Evolutionary conservation across 2,329 filamentous ascomycete species (phyloP).

Genomic region (Neonectria ditissima): DNA sequence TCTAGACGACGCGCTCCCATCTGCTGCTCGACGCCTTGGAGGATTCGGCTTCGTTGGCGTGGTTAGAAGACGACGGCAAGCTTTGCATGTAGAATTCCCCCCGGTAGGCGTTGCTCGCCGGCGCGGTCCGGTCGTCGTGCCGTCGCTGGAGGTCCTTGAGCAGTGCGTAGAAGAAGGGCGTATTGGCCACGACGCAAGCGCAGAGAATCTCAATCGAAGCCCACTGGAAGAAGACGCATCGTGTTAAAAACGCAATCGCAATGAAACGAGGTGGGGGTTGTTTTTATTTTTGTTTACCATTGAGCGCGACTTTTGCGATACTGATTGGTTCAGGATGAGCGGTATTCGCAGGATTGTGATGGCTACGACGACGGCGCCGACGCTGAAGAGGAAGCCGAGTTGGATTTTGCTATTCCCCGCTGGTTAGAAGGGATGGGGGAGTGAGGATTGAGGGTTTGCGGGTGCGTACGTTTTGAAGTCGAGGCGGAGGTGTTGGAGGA

Average conservation of each 20-base stretch:
- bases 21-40: background rate
- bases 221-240: slow-evolving; percentile 43
- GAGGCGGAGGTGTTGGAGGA: slow-evolving; percentile 41
- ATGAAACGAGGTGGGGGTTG: too few relatives aligned
- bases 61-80: slow-evolving; percentile 11
- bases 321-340: slow-evolving; percentile 45
- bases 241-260: too few relatives aligned
- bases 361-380: slow-evolving; percentile 43
- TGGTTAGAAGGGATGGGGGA: background rate
- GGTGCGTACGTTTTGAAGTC: slow-evolving; percentile 25
- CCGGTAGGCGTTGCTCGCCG: background rate
- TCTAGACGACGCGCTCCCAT: background rate
- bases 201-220: slow-evolving; percentile 50
- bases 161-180: slow-evolving; percentile 47
- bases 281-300: too few relatives aligned
- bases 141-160: slow-evolving; percentile 44
- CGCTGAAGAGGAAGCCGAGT: slow-evolving; percentile 43
- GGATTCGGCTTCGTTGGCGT: background rate
- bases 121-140: slow-evolving; percentile 31
- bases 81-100: slow-evolving; percentile 27
- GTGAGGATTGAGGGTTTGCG: too few relatives aligned
- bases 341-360: slow-evolving; percentile 47
- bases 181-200: slow-evolving; percentile 48
- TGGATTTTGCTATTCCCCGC: slow-evolving; percentile 35
- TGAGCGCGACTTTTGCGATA: slow-evolving; percentile 47